A percentile compares a stretch with the other conserved stretches of the same genome.
Conservation (phyloP, 2,329 filamentous ascomycete species). For the Aureobasidium pullulans region DNA sequence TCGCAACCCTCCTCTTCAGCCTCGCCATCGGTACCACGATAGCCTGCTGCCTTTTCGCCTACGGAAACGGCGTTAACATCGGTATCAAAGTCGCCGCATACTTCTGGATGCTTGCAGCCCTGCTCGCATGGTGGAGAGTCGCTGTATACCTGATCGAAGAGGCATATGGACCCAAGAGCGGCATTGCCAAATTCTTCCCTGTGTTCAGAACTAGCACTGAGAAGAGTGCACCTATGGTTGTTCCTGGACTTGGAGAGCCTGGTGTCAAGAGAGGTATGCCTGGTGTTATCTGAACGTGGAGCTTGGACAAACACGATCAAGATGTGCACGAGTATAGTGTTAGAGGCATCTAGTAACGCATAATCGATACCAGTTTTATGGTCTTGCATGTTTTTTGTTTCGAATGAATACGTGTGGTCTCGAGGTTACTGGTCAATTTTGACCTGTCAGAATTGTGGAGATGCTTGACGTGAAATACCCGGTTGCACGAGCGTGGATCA, state of each 20-base stretch:
- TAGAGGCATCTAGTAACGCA: background rate
- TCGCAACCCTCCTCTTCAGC: conserved; percentile 16
- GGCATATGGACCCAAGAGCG: conserved; percentile 18
- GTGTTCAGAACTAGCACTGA: conserved; percentile 17
- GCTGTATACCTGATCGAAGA: conserved; percentile 22
- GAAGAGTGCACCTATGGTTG: conserved; percentile 19
- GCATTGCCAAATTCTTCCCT: conserved; percentile 20
- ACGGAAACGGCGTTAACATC: conserved; percentile 16
- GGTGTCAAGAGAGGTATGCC: conserved; percentile 23
- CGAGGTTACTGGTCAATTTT: background rate
- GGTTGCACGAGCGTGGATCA: background rate
- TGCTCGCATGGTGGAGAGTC: conserved; percentile 21
- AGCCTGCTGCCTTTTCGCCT: conserved; percentile 19
- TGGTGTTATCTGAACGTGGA: background rate
- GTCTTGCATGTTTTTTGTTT: background rate
- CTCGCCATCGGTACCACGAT: conserved; percentile 19
- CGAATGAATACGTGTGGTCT: no score
- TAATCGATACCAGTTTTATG: background rate
- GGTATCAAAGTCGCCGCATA: conserved; percentile 21
- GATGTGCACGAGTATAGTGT: background rate
- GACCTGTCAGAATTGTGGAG: background rate
- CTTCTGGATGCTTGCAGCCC: conserved; percentile 20
- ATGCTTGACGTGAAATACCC: background rate
- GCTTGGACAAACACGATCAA: no score
- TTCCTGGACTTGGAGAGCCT: conserved; percentile 20